These are phyloP conservation scores for Bruguiera gymnorhiza DNA, from an alignment of 345 rosid genomes.

Conservation along the genomic window DNA sequence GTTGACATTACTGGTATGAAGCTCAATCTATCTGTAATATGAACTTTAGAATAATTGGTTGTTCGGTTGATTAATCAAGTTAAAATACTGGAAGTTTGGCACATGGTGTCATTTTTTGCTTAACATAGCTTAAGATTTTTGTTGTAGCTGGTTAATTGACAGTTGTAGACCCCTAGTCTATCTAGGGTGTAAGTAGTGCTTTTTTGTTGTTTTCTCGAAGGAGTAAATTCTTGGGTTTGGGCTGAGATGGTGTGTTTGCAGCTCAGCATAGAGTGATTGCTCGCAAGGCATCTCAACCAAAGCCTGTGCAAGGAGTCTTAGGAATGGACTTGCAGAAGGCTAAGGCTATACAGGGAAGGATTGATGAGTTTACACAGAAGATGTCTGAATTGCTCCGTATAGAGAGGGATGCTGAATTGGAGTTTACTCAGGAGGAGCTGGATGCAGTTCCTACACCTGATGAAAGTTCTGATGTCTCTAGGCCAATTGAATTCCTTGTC, in stretches of 20 bases:
- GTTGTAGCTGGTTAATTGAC: not conserved
- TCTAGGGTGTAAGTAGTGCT: not conserved
- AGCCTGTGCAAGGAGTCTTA: slow-evolving; percentile 67
- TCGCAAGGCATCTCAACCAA: slow-evolving; percentile 58
- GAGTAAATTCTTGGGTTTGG: slow-evolving; percentile 14
- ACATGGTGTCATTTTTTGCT: not conserved
- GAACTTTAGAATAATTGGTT: not conserved
- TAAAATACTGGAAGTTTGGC: slow-evolving; percentile 1
- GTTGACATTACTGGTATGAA: not conserved
- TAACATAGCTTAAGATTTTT: too few relatives aligned
- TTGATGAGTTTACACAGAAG: slow-evolving; percentile 56
- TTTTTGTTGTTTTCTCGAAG: not conserved
- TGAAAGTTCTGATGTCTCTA: slow-evolving; percentile 56
- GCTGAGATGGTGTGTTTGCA: slow-evolving; percentile 43
- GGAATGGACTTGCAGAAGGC: slow-evolving; percentile 80
- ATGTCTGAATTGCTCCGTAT: slow-evolving; percentile 87
- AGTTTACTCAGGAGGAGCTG: slow-evolving; percentile 90
- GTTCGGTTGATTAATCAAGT: not conserved
- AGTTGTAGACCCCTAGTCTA: not conserved
- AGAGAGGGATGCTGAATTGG: slow-evolving; percentile 91
- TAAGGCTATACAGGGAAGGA: slow-evolving; percentile 67
- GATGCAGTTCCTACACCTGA: slow-evolving; percentile 84
- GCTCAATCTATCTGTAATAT: not conserved
- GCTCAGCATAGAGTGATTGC: slow-evolving; percentile 88
- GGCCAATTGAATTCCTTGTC: slow-evolving; percentile 91